Evolutionary conservation across 1,139 yeast genomes (phyloP), one percentile per base, ranked within the genome.

Genomic region (Debaryomyces coudertii): DNA sequence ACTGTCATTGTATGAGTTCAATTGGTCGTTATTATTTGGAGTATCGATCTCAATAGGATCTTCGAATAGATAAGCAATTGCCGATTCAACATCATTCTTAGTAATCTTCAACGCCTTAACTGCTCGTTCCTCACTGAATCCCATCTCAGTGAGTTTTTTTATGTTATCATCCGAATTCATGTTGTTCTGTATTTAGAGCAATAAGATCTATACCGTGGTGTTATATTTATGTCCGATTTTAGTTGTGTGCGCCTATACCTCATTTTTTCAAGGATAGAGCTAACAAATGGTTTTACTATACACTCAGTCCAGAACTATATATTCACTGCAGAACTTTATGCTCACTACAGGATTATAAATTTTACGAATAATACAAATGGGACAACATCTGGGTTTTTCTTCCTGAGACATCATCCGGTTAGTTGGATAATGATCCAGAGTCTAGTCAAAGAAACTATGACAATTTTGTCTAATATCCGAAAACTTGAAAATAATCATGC

Each of bases 121-220:
- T 0, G 83, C 77, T 48, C 71, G 70, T 23, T 71, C 78, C 5
- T 63, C 66, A 48, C 76, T 60, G 59, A 84, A 78, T 27, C 90
- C 90, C 90, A 85, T 84, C 46, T 79, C 87, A 43, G 69, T 65
- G 48, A 84, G 73, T 55, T 69, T 73, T 28, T 51, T 54, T 18
- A 75, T 57, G 40, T 58, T 56, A 33, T 52, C 51, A n/a, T 53
- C 51, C 46, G 47, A 45, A 34, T 36, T 47, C 47, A 49, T 48
- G 11, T 43, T 47, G 36, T 31, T 22, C 25, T 23, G 18, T 25
- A 23, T 23, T 9, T 25, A 12, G 11, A 33, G 7, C 11, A 33
- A 29, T 29, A 29, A 7, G 7, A 2, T 14, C 16, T 15, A 14
- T 14, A 7, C 33, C 15, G 9, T 29, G 33, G 7, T 29, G 9